Base-by-base conservation (phyloP, 129 eudicot genomes). In the Erigeron canadensis region DNA sequence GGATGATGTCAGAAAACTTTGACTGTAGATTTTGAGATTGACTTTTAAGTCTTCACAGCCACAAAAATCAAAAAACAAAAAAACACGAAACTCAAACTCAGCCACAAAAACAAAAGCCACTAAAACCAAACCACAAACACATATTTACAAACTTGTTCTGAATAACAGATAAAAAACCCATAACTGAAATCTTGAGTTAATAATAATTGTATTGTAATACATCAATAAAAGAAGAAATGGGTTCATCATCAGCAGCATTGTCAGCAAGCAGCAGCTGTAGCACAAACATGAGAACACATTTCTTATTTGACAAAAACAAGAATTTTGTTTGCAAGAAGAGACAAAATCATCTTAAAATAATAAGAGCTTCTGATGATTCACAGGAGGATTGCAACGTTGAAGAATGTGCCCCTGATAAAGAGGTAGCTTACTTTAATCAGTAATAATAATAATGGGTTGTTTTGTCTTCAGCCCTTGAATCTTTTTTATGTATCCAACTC, bases 381-480 rank as follows among this genome's bases (percentile, higher is more conserved):
- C 65, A 86, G 18, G 90, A 81, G 0, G 98, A 90, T 45, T 95
- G 99, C 80, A 95, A 95, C 72, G 85, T 56, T 44, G 99, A 90
- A 86, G 99, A 95, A 81, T 95, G 99, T 70, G 99, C 99, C 51
- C 97, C 99, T 47, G 99, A 95, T 11, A 95, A 95, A 77, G 99
- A 95, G 97, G 99, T 95, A 53, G 5, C 6, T 13, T 5, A 50
- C 15, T 3, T n/a, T n/a, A n/a, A n/a, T n/a, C n/a, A n/a, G n/a
- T n/a, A n/a, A n/a, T n/a, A n/a, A n/a, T n/a, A n/a, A n/a, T n/a
- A n/a, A n/a, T n/a, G n/a, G n/a, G n/a, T n/a, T n/a, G n/a, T n/a
- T n/a, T n/a, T n/a, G n/a, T n/a, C n/a, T n/a, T n/a, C n/a, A n/a
- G n/a, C n/a, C n/a, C n/a, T n/a, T n/a, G n/a, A n/a, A n/a, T n/a